Conservation (phyloP, 2,329 filamentous ascomycete species). For the Zalaria obscura region DNA sequence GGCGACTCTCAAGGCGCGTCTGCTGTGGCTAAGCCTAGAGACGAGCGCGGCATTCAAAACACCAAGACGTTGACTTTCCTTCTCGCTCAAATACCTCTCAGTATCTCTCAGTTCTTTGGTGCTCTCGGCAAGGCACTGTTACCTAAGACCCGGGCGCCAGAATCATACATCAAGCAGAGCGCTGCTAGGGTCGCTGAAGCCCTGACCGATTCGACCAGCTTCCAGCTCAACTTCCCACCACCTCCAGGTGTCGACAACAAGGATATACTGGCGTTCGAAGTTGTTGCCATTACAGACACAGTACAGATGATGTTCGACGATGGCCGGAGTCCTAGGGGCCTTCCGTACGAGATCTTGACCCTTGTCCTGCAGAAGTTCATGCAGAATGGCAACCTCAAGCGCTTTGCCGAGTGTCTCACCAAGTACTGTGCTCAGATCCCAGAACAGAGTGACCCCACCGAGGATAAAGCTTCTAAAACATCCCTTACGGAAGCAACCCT, state of each 20-base stretch:
- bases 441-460: constrained; percentile 14
- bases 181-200: constrained; percentile 49
- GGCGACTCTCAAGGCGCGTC: not conserved
- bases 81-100: constrained; percentile 62
- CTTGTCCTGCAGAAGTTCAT: constrained; percentile 80
- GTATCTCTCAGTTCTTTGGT: constrained; percentile 76
- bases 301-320: constrained; percentile 66
- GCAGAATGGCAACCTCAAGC: constrained; percentile 59
- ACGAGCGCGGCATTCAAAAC: constrained; percentile 40
- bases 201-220: constrained; percentile 56
- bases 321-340: constrained; percentile 30
- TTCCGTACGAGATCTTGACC: constrained; percentile 40
- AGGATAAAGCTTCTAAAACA: constrained; percentile 1
- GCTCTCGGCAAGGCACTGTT: constrained; percentile 71
- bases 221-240: constrained; percentile 32
- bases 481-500: not conserved
- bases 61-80: constrained; percentile 63
- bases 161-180: constrained; percentile 48
- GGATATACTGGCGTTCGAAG: constrained; percentile 50
- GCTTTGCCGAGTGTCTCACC: constrained; percentile 42
- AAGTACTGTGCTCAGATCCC: constrained; percentile 13
- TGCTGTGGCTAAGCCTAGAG: not conserved
- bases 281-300: constrained; percentile 64
- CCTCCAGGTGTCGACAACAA: constrained; percentile 47
- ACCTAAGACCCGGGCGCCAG: constrained; percentile 47